phyloP scores from a whole-genome alignment of 176 grass and related monocot species.

The Eremochloa ophiuroides region DNA sequence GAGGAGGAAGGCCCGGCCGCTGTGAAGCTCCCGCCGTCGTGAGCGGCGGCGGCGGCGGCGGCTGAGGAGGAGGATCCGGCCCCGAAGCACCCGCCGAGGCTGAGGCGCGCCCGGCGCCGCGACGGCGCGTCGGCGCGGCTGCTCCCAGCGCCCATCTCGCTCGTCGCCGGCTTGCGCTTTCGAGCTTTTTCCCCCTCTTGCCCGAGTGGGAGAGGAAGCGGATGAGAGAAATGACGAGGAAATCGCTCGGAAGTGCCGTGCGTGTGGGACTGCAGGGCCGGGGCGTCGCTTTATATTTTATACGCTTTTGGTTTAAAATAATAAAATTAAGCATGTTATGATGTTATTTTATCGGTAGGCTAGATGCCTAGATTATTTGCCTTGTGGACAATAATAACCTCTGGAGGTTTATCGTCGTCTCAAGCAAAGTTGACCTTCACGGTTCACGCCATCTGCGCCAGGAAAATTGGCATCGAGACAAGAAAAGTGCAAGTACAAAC shows the following conservation, averaged over 20 bases:
- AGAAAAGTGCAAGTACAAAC: not conserved
- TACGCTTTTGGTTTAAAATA: not conserved
- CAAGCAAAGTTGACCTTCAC: not conserved
- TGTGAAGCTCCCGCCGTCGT: constrained; percentile 8
- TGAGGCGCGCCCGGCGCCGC: constrained; percentile 39
- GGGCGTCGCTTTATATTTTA: constrained; percentile 14
- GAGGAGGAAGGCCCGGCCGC: constrained; percentile 22
- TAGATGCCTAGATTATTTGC: not conserved
- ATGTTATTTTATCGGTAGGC: not conserved
- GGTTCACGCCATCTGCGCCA: not conserved
- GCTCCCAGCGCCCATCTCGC: constrained; percentile 77
- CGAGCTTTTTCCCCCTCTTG: not conserved
- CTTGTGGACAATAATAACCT: not conserved
- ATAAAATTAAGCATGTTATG: not conserved
- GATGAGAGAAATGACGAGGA: constrained; percentile 13
- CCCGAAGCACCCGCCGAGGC: constrained; percentile 60
- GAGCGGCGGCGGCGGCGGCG: constrained; percentile 1
- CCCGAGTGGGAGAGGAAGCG: not conserved
- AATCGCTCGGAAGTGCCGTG: constrained; percentile 29
- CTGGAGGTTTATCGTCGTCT: not conserved
- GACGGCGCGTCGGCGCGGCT: constrained; percentile 44
- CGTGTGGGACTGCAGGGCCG: constrained; percentile 18
- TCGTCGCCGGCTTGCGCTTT: not conserved
- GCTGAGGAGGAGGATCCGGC: constrained; percentile 52
- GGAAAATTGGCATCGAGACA: not conserved